phyloP scores from a whole-genome alignment of 1,139 yeast genomes.

The Kodamaea ohmeri region DNA sequence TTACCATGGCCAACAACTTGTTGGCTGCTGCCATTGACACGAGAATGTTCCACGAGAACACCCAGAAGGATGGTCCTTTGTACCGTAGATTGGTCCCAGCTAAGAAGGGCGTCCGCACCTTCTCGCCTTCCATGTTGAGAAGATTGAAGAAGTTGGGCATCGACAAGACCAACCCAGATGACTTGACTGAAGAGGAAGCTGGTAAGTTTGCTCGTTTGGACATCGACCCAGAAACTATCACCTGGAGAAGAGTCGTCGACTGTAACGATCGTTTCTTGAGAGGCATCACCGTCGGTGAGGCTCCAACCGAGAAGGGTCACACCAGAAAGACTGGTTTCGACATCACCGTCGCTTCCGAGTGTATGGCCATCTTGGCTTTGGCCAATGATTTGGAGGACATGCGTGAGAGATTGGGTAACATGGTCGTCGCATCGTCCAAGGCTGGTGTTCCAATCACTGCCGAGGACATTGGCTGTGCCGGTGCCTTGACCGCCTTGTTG shows the following conservation, averaged over 20 bases:
- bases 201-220: slow-evolving; percentile 78
- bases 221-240: slow-evolving; percentile 89
- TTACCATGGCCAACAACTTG: slow-evolving; percentile 91
- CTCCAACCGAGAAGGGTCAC: slow-evolving; percentile 91
- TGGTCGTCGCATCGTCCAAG: slow-evolving; percentile 84
- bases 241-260: slow-evolving; percentile 97
- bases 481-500: slow-evolving; percentile 92
- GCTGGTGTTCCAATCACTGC: slow-evolving; percentile 90
- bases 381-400: slow-evolving; percentile 78
- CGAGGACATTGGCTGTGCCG: slow-evolving; percentile 96
- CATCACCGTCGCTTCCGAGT: slow-evolving; percentile 94
- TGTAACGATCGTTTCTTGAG: slow-evolving; percentile 92
- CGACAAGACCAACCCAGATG: slow-evolving; percentile 75
- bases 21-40: slow-evolving; percentile 98
- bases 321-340: slow-evolving; percentile 92
- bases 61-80: slow-evolving; percentile 87
- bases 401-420: slow-evolving; percentile 86
- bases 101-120: slow-evolving; percentile 76
- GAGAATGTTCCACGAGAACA: slow-evolving; percentile 92
- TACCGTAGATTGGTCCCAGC: slow-evolving; percentile 86
- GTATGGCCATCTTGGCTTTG: slow-evolving; percentile 97
- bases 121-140: slow-evolving; percentile 74
- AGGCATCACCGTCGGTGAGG: slow-evolving; percentile 89
- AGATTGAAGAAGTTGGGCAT: slow-evolving; percentile 82
- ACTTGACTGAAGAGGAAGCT: slow-evolving; percentile 77